A percentile compares a stretch with the other conserved stretches of the same genome.
These are phyloP conservation scores for Diaporthe batatas DNA, from an alignment of 2,329 filamentous ascomycete genomes.

Conservation along the genomic window DNA sequence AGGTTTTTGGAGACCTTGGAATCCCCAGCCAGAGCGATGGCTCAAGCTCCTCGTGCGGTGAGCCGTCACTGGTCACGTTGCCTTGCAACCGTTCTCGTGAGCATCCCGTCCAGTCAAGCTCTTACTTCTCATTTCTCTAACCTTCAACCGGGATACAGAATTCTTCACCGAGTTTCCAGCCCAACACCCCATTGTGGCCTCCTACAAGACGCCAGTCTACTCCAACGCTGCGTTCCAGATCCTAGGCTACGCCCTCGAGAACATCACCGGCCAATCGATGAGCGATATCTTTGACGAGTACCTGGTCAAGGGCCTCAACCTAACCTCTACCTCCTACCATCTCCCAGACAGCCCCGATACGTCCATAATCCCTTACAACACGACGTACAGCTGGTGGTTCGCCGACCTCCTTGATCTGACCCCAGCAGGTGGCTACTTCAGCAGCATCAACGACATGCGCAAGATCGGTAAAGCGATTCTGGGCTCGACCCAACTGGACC, in stretches of 20 bases:
- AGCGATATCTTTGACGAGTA: constrained; percentile 48
- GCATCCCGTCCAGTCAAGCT: not conserved
- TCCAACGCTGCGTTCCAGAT: constrained; percentile 55
- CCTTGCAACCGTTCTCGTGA: constrained; percentile 35
- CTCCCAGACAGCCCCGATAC: constrained; percentile 43
- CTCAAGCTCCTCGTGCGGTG: constrained; percentile 28
- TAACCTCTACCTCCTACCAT: constrained; percentile 49
- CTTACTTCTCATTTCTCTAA: not conserved
- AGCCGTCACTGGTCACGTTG: constrained; percentile 40
- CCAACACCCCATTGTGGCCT: constrained; percentile 51
- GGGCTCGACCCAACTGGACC: constrained; percentile 52
- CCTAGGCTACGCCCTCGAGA: constrained; percentile 55
- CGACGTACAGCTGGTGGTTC: constrained; percentile 45
- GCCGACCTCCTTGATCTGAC: constrained; percentile 45
- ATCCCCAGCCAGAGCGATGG: constrained; percentile 38
- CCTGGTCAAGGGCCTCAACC: constrained; percentile 50
- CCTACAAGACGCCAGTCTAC: constrained; percentile 52
- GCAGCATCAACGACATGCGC: constrained; percentile 57
- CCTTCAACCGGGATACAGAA: constrained; percentile 4
- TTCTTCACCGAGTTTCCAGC: constrained; percentile 48
- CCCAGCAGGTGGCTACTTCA: constrained; percentile 58
- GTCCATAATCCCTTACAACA: constrained; percentile 43
- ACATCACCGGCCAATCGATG: constrained; percentile 53
- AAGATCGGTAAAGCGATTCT: constrained; percentile 59
- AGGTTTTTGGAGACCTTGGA: constrained; percentile 27